Percentiles rank a stretch among this genome's conserved stretches.
phyloP scores from a whole-genome alignment of 2,329 filamentous ascomycete species.

The Fusarium nelsonii region DNA sequence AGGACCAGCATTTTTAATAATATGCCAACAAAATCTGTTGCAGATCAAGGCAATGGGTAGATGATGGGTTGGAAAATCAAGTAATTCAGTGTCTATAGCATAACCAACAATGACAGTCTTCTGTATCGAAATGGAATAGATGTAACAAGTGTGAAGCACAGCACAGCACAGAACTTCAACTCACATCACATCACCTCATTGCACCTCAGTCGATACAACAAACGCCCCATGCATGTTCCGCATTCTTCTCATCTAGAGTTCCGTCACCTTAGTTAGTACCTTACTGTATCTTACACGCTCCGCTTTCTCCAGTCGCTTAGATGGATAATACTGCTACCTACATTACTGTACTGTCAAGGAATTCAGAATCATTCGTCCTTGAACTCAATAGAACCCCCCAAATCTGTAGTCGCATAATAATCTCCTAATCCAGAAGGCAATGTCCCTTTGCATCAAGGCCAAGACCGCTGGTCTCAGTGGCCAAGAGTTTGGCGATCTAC shows the following conservation, averaged over 20 bases:
- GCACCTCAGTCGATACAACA: slow-evolving; percentile 26
- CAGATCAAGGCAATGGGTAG: slow-evolving; percentile 32
- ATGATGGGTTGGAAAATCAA: slow-evolving; percentile 16
- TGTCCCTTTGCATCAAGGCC: slow-evolving; percentile 22
- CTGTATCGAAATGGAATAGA: slow-evolving; percentile 7
- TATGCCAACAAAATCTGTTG: slow-evolving; percentile 31
- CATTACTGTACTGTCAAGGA: slow-evolving; percentile 4
- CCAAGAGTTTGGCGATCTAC: slow-evolving; percentile 40
- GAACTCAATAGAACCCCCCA: background rate
- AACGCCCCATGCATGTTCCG: slow-evolving; percentile 29
- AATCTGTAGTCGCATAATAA: slow-evolving; percentile 1
- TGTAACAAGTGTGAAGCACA: slow-evolving; percentile 38
- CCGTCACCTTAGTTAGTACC: background rate
- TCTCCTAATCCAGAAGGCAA: slow-evolving; percentile 15
- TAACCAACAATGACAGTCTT: slow-evolving; percentile 6
- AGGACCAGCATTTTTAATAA: slow-evolving; percentile 39
- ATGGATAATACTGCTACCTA: background rate
- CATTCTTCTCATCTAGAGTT: slow-evolving; percentile 22
- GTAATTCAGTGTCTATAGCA: slow-evolving; percentile 3
- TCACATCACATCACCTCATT: background rate
- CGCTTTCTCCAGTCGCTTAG: slow-evolving; percentile 6
- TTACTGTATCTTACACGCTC: slow-evolving; percentile 6
- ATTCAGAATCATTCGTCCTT: background rate
- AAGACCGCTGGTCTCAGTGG: slow-evolving; percentile 28
- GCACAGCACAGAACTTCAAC: background rate